phyloP scores from a whole-genome alignment of 148 eudicot genomes.

The Cornus florida region DNA sequence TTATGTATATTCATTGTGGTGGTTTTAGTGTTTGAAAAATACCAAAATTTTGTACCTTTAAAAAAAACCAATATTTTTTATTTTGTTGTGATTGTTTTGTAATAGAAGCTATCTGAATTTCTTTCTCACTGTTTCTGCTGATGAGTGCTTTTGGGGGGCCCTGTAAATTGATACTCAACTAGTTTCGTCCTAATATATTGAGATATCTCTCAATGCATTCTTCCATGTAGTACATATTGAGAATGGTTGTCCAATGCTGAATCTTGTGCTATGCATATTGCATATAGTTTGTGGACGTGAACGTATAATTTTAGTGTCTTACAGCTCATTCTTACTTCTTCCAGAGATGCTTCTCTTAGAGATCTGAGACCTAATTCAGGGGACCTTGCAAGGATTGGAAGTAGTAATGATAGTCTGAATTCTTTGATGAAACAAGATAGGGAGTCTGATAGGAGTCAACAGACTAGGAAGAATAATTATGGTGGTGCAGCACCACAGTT shows the following conservation, averaged over 20 bases:
- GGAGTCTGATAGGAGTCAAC: constrained; percentile 43
- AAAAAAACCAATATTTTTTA: background rate
- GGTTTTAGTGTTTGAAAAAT: background rate
- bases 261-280: background rate
- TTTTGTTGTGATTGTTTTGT: background rate
- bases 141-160: background rate
- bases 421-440: constrained; percentile 47
- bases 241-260: background rate
- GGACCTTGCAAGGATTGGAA: constrained; percentile 59
- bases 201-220: background rate
- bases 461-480: constrained; percentile 32
- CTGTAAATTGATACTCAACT: background rate
- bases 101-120: background rate
- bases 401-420: constrained; percentile 48
- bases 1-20: background rate
- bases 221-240: background rate
- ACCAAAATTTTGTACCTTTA: too few relatives aligned
- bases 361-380: constrained; percentile 66
- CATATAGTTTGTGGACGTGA: background rate
- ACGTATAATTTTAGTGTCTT: background rate
- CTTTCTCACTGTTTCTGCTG: background rate
- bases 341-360: constrained; percentile 69
- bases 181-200: background rate
- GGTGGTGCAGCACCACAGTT: constrained; percentile 50
- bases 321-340: constrained; percentile 22